phyloP scores from a whole-genome alignment of 306 rosid genomes.

The Ormosia emarginata region DNA sequence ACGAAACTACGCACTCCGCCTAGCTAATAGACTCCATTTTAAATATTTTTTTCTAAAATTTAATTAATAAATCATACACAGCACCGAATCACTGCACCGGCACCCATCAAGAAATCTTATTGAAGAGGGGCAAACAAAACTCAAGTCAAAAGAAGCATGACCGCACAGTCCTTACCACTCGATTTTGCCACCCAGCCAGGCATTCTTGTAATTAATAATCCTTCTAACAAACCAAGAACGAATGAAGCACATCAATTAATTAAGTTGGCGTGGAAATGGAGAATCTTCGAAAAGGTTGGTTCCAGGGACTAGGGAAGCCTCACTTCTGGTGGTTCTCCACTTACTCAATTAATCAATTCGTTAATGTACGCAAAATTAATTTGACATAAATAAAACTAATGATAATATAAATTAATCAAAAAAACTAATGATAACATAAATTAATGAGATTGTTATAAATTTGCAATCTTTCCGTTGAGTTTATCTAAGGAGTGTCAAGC shows the following conservation, averaged over 20 bases:
- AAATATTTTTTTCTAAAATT: too few species aligned
- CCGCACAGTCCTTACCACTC: conserved; percentile 34
- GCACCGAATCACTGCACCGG: background rate
- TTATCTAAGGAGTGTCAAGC: too few species aligned
- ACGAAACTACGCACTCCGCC: too few species aligned
- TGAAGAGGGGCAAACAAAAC: conserved; percentile 14
- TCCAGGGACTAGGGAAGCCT: conserved; percentile 28
- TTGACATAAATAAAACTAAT: background rate
- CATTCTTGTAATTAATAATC: background rate
- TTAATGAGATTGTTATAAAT: background rate
- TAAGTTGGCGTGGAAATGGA: conserved; percentile 1
- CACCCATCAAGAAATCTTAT: background rate
- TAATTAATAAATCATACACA: background rate
- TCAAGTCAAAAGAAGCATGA: conserved; percentile 35
- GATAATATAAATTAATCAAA: too few species aligned
- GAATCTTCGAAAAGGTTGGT: conserved; percentile 21
- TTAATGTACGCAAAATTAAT: background rate
- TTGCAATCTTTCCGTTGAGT: too few species aligned
- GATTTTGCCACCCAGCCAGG: conserved; percentile 3
- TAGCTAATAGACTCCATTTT: too few species aligned
- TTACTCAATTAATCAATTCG: background rate
- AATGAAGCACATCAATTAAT: background rate
- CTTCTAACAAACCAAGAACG: background rate
- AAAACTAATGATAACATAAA: background rate
- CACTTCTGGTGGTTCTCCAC: background rate